Evolutionary conservation across 1,284 basidiomycete genomes (phyloP).

Genomic region (Jaminaea rosea): DNA sequence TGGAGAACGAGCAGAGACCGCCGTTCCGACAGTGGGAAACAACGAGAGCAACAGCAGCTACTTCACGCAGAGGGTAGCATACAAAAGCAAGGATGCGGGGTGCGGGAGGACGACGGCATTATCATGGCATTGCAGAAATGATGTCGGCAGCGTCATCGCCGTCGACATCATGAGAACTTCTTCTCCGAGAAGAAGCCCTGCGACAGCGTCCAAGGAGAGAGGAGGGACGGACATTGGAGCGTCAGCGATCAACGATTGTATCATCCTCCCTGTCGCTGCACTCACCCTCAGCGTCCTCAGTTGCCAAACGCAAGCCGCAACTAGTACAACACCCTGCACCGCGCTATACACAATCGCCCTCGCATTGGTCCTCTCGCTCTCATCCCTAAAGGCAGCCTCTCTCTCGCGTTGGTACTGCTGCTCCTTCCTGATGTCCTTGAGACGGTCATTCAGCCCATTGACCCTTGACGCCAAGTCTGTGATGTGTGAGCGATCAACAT

Average conservation of each 20-base stretch:
- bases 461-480: constrained; percentile 76
- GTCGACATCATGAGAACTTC: constrained; percentile 39
- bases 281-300: constrained; percentile 71
- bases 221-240: background rate
- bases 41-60: no score
- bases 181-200: constrained; percentile 43
- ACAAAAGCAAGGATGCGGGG: no score
- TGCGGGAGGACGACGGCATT: no score
- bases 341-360: constrained; percentile 88
- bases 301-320: constrained; percentile 85
- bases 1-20: no score
- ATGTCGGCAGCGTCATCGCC: no score
- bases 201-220: background rate
- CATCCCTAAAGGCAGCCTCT: constrained; percentile 79
- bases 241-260: no score
- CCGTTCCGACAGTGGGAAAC: no score
- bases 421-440: constrained; percentile 85
- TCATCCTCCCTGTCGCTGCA: background rate
- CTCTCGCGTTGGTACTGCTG: constrained; percentile 92
- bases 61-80: no score
- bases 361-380: constrained; percentile 79
- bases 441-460: constrained; percentile 80
- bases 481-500: constrained; percentile 56
- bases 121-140: no score
- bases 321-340: constrained; percentile 71